Evolutionary conservation across 257 asterid species (phyloP).

Genomic region (Nicotiana tabacum): DNA sequence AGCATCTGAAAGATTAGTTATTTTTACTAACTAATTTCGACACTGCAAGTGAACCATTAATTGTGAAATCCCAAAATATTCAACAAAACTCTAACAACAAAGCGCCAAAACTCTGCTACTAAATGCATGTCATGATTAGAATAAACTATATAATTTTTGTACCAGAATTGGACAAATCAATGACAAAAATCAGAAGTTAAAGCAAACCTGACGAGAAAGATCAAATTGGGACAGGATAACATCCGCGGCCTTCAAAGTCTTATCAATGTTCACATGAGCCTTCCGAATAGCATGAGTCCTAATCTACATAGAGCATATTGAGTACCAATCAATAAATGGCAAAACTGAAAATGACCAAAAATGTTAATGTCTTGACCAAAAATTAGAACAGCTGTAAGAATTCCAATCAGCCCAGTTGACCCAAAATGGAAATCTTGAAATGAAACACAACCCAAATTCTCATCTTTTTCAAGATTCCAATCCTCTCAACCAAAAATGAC

Average conservation of each 20-base stretch:
- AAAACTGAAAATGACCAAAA: not conserved
- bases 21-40: not conserved
- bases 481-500: not conserved
- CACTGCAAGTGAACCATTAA: not conserved
- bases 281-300: slow-evolving; percentile 91
- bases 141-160: not conserved
- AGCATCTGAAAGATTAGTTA: not conserved
- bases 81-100: not conserved
- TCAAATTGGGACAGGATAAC: slow-evolving; percentile 87
- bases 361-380: not conserved
- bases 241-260: slow-evolving; percentile 91
- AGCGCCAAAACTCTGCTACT: not conserved
- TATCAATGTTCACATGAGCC: slow-evolving; percentile 97
- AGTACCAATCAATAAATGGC: slow-evolving; percentile 1
- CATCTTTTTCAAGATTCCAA: not conserved
- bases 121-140: not conserved
- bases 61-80: not conserved
- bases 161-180: not conserved
- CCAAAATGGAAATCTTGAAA: not conserved
- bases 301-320: slow-evolving; percentile 44
- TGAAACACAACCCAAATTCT: not conserved
- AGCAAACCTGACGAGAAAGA: slow-evolving; percentile 79
- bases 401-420: not conserved
- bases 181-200: slow-evolving; percentile 1
- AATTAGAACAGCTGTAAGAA: not conserved